Conservation (phyloP, 2,329 filamentous ascomycete genomes). For the Aspergillus texensis region DNA sequence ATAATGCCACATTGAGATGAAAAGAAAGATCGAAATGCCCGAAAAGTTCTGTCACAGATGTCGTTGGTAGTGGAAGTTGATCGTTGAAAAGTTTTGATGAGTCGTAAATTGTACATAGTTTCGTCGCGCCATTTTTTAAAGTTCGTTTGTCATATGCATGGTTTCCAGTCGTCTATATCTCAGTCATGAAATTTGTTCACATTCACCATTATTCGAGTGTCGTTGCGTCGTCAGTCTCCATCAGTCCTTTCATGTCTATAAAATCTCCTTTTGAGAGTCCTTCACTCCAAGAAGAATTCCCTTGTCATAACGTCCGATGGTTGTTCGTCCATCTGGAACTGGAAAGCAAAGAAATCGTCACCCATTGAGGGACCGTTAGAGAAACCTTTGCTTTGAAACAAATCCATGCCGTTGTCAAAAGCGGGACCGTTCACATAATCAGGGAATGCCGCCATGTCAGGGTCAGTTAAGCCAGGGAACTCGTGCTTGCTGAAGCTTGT, state of each 20-base stretch:
- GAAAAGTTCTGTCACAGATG: constrained; percentile 17
- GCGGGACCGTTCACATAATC: constrained; percentile 37
- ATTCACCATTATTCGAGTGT: constrained; percentile 20
- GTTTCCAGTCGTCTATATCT: constrained; percentile 23
- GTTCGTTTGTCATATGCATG: constrained; percentile 21
- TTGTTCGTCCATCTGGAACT: constrained; percentile 41
- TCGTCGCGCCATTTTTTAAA: constrained; percentile 20
- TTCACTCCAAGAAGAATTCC: constrained; percentile 29
- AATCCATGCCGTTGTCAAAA: constrained; percentile 37
- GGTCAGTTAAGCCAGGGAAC: constrained; percentile 32
- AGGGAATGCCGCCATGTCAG: constrained; percentile 36
- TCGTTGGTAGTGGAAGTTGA: constrained; percentile 14
- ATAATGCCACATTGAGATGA: constrained; percentile 8
- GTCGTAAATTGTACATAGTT: constrained; percentile 27
- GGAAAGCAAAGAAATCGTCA: constrained; percentile 41
- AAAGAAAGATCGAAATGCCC: constrained; percentile 15
- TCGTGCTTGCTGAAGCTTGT: constrained; percentile 33
- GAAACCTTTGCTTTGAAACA: constrained; percentile 37
- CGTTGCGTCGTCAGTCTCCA: constrained; percentile 22
- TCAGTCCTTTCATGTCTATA: constrained; percentile 4
- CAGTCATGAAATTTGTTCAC: constrained; percentile 23
- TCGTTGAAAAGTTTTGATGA: constrained; percentile 13
- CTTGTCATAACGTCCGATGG: constrained; percentile 26
- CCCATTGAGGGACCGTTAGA: constrained; percentile 27
- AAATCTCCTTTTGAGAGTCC: neutral